Percentiles rank a stretch among this genome's conserved stretches.
Evolutionary conservation across 148 eudicot genomes (phyloP).

Genomic region (Cornus controversa): DNA sequence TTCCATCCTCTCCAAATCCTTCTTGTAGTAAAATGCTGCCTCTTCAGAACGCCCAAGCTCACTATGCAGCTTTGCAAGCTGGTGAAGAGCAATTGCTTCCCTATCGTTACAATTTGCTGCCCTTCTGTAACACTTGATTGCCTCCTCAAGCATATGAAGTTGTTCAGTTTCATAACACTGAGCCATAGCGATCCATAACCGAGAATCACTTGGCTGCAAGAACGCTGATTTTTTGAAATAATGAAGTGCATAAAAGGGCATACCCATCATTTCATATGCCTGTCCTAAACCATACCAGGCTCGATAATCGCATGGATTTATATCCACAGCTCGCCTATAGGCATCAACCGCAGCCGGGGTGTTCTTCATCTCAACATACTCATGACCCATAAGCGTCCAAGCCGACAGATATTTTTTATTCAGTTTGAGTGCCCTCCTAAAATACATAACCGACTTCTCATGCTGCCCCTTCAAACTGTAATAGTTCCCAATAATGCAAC

Average conservation of each 20-base stretch:
- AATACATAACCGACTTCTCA: conserved; percentile 86
- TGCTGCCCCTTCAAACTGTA: conserved; percentile 97
- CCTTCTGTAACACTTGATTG: conserved; percentile 87
- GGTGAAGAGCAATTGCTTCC: conserved; percentile 89
- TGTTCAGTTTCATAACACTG: conserved; percentile 93
- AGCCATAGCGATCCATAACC: conserved; percentile 99
- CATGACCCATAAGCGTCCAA: conserved; percentile 98
- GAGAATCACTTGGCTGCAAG: conserved; percentile 89
- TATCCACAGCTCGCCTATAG: conserved; percentile 93
- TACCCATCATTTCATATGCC: conserved; percentile 96
- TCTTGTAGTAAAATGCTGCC: conserved; percentile 89
- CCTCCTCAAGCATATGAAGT: conserved; percentile 89
- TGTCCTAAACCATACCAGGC: conserved; percentile 99
- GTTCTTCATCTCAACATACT: conserved; percentile 92
- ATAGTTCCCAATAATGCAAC: conserved; percentile 96
- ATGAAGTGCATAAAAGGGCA: conserved; percentile 90
- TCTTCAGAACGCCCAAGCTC: conserved; percentile 69
- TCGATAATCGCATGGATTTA: conserved; percentile 87
- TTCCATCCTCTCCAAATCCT: conserved; percentile 98
- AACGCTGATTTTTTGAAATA: conserved; percentile 82
- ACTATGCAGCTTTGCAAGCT: conserved; percentile 80
- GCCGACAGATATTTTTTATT: conserved; percentile 90
- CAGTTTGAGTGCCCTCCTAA: conserved; percentile 85
- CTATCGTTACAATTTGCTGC: conserved; percentile 86
- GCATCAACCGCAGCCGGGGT: conserved; percentile 96